A percentile compares a stretch with the other conserved stretches of the same genome.
Conservation (phyloP, 257 asterid genomes). For the Primulina tabacum region DNA sequence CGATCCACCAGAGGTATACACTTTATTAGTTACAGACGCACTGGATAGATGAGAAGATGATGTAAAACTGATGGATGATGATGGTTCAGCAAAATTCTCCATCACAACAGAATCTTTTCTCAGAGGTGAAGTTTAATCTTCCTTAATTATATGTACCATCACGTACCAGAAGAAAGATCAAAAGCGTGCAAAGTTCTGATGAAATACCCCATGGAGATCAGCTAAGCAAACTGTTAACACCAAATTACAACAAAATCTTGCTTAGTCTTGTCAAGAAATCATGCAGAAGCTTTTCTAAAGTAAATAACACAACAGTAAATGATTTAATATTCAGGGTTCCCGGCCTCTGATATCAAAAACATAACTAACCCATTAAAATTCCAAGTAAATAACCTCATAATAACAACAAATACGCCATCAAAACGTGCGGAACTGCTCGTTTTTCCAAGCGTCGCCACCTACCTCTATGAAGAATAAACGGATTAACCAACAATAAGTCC, state of each 20-base stretch:
- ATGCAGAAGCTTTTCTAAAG: slow-evolving; percentile 9
- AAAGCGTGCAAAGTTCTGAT: slow-evolving; percentile 1
- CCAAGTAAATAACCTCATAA: not conserved
- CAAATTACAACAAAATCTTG: not conserved
- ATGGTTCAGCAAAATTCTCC: slow-evolving; percentile 57
- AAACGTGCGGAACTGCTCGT: not conserved
- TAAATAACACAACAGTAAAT: slow-evolving; percentile 9
- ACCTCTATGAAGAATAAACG: slow-evolving; percentile 1
- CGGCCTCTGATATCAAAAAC: slow-evolving; percentile 16
- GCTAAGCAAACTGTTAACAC: slow-evolving; percentile 16
- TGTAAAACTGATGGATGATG: slow-evolving; percentile 59
- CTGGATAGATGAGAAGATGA: slow-evolving; percentile 51
- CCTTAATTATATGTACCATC: slow-evolving; percentile 4
- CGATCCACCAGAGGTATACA: slow-evolving; percentile 25
- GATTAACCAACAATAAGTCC: slow-evolving; percentile 12
- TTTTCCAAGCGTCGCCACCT: not conserved
- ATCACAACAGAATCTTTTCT: slow-evolving; percentile 28
- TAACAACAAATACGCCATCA: not conserved
- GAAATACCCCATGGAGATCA: not conserved
- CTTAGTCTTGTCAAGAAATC: slow-evolving; percentile 11
- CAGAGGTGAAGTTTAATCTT: slow-evolving; percentile 10
- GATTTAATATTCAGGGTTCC: slow-evolving; percentile 2
- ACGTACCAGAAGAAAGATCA: slow-evolving; percentile 4
- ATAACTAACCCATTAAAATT: slow-evolving; percentile 10
- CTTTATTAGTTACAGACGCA: slow-evolving; percentile 36